phyloP scores from a whole-genome alignment of 371 early-diverging fungal species.

The Batrachochytrium dendrobatidis region DNA sequence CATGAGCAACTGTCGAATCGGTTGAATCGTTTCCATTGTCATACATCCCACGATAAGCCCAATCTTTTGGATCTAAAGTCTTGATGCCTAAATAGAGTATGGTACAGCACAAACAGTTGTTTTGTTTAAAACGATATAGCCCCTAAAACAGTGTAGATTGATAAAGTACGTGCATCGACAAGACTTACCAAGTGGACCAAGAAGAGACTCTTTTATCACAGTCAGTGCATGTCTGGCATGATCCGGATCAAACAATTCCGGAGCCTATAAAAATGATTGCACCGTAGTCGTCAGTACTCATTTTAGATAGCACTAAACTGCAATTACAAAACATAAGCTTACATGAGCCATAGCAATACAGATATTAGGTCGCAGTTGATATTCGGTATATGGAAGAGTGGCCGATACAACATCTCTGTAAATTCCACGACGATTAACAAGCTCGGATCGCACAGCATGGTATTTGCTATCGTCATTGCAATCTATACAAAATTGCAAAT shows the following conservation, averaged over 20 bases:
- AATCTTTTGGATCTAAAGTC: slow-evolving; percentile 86
- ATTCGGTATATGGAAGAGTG: slow-evolving; percentile 68
- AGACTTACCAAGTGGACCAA: slow-evolving; percentile 64
- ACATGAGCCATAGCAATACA: slow-evolving; percentile 79
- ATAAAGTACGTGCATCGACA: slow-evolving; percentile 3
- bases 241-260: slow-evolving; percentile 73
- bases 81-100: slow-evolving; percentile 80
- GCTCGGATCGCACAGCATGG: slow-evolving; percentile 47
- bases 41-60: slow-evolving; percentile 83
- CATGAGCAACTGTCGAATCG: slow-evolving; percentile 80
- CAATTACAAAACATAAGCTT: slow-evolving; percentile 2
- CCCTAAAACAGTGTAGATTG: background rate
- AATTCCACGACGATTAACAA: slow-evolving; percentile 86
- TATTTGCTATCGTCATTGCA: slow-evolving; percentile 51
- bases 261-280: slow-evolving; percentile 48
- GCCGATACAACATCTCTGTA: slow-evolving; percentile 87
- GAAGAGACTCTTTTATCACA: slow-evolving; percentile 54
- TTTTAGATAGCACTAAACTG: background rate
- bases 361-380: slow-evolving; percentile 89
- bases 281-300: background rate
- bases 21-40: slow-evolving; percentile 82
- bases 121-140: background rate
- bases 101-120: background rate
- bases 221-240: slow-evolving; percentile 69
- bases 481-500: slow-evolving; percentile 20